Conservation (phyloP, 805 yeast species). For the Barnettozyma sucrosica region DNA sequence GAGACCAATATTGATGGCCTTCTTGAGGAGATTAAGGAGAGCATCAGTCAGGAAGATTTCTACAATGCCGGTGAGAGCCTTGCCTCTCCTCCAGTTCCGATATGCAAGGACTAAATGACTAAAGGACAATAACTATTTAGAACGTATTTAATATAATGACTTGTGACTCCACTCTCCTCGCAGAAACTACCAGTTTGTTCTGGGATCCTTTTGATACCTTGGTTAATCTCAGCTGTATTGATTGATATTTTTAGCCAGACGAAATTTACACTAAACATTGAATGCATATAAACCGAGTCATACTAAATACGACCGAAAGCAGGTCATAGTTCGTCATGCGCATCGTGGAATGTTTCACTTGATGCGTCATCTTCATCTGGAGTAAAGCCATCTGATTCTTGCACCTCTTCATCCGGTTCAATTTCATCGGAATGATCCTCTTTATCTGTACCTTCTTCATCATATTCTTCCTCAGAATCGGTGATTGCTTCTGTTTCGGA, state of each 20-base stretch:
- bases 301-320: background rate
- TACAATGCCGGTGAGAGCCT: background rate
- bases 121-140: background rate
- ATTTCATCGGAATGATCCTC: no score
- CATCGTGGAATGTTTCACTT: background rate
- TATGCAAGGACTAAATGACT: background rate
- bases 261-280: background rate
- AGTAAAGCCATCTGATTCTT: background rate
- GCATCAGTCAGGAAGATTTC: slow-evolving; percentile 10
- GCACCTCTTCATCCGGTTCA: no score
- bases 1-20: slow-evolving; percentile 18
- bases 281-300: background rate
- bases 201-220: no score
- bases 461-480: background rate
- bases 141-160: background rate
- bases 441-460: no score
- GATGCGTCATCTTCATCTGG: background rate
- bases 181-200: background rate
- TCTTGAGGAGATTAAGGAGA: slow-evolving; percentile 22
- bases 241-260: background rate
- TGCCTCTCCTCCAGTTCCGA: background rate
- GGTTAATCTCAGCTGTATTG: no score
- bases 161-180: background rate
- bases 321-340: slow-evolving; percentile 14
- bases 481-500: background rate